A percentile compares a stretch with the other conserved stretches of the same genome.
phyloP scores from a whole-genome alignment of 768 basidiomycete genomes.

The Hygrocybe punicea region DNA sequence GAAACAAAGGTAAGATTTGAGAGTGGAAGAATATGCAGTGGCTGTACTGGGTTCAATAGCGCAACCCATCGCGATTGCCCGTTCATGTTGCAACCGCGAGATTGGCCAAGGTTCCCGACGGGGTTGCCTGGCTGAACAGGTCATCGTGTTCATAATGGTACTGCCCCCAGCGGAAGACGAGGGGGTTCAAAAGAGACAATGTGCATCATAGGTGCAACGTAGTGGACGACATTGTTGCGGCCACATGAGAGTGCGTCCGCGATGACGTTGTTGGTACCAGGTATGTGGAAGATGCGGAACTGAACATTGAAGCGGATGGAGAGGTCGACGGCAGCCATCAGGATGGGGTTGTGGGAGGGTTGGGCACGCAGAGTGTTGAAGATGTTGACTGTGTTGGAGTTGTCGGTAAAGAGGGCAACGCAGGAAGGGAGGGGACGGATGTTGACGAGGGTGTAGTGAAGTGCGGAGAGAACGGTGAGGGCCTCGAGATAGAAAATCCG shows the following conservation, averaged over 20 bases:
- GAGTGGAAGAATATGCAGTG: slow-evolving; percentile 28
- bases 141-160: slow-evolving; percentile 13
- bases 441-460: neutral
- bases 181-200: slow-evolving; percentile 14
- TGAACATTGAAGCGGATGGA: slow-evolving; percentile 9
- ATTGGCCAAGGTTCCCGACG: slow-evolving; percentile 27
- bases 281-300: slow-evolving; percentile 25
- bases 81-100: slow-evolving; percentile 27
- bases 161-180: slow-evolving; percentile 22
- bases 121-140: slow-evolving; percentile 28
- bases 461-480: slow-evolving; percentile 8
- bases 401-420: slow-evolving; percentile 16
- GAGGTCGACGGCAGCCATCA: slow-evolving; percentile 17
- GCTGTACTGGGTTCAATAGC: slow-evolving; percentile 25
- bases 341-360: slow-evolving; percentile 24
- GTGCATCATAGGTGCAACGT: neutral
- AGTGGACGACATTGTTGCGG: neutral
- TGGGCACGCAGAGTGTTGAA: slow-evolving; percentile 14
- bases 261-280: slow-evolving; percentile 22
- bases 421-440: neutral
- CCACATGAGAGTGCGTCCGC: slow-evolving; percentile 33
- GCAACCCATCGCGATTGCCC: slow-evolving; percentile 31
- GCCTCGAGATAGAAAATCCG: slow-evolving; percentile 14
- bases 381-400: slow-evolving; percentile 4
- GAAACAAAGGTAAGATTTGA: slow-evolving; percentile 40